A percentile compares a stretch with the other conserved stretches of the same genome.
phyloP scores from a whole-genome alignment of 257 asterid genomes.

The Petunia secreta region DNA sequence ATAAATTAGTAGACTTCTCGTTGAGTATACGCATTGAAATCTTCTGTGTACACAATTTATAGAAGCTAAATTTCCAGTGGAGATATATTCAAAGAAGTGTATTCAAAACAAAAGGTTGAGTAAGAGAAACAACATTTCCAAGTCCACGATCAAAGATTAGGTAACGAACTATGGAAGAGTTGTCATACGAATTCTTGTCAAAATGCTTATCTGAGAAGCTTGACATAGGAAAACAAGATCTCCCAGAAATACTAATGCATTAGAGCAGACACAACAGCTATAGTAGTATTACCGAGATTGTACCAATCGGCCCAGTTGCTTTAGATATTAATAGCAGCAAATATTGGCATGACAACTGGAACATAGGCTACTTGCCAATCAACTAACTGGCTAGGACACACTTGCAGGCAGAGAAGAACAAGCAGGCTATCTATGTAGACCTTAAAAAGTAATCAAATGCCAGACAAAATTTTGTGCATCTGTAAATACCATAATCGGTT shows the following conservation, averaged over 20 bases:
- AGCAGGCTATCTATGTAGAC: background rate
- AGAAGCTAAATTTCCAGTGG: conserved; percentile 16
- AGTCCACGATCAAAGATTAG: conserved; percentile 3
- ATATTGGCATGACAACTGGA: background rate
- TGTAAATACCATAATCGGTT: conserved; percentile 1
- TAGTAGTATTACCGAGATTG: background rate
- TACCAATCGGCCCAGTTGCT: background rate
- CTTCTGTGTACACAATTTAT: background rate
- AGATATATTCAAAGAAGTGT: background rate
- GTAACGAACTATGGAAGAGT: conserved; percentile 5
- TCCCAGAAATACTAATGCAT: background rate
- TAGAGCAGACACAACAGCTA: conserved; percentile 7
- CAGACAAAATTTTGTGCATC: background rate
- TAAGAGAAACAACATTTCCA: background rate
- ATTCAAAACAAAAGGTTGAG: conserved; percentile 12
- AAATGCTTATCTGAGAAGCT: conserved; percentile 12
- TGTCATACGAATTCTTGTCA: background rate
- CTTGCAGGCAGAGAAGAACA: background rate
- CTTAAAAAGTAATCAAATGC: background rate
- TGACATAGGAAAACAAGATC: background rate
- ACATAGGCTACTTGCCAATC: conserved; percentile 11
- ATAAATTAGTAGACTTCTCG: conserved; percentile 1
- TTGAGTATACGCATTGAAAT: background rate
- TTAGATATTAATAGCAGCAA: background rate
- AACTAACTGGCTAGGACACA: conserved; percentile 14